Conservation (phyloP, 805 yeast genomes). For the Priceomyces melissophilus region DNA sequence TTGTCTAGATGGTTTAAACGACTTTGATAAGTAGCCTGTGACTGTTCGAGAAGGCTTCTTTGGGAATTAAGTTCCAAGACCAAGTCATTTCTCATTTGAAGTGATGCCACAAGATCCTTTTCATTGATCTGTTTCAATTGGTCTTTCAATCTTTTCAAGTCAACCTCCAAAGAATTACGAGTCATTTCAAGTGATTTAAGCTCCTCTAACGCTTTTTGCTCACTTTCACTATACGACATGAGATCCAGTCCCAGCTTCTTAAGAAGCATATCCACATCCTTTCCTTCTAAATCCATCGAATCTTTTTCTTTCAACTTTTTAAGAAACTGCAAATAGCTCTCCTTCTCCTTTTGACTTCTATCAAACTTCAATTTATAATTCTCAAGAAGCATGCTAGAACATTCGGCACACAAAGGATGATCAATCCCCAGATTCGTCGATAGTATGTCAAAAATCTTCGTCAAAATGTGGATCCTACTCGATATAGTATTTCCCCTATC, state of each 20-base stretch:
- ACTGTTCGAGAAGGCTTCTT: constrained; percentile 54
- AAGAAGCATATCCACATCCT: constrained; percentile 35
- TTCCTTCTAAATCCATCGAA: constrained; percentile 7
- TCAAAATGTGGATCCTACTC: constrained; percentile 49
- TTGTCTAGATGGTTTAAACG: constrained; percentile 66
- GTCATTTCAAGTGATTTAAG: constrained; percentile 39
- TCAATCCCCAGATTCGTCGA: constrained; percentile 71
- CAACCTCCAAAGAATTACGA: constrained; percentile 43
- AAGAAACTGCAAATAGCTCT: constrained; percentile 68
- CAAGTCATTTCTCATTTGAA: constrained; percentile 50
- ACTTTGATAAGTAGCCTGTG: constrained; percentile 59
- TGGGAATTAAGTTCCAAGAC: constrained; percentile 52
- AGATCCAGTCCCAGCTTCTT: constrained; percentile 45
- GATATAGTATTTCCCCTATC: constrained; percentile 34
- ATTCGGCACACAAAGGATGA: constrained; percentile 82
- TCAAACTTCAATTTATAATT: constrained; percentile 69
- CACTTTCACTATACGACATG: constrained; percentile 37
- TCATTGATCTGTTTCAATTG: constrained; percentile 34
- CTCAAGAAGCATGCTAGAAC: constrained; percentile 64
- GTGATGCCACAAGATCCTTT: constrained; percentile 44
- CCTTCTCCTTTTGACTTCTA: constrained; percentile 72
- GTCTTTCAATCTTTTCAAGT: constrained; percentile 43
- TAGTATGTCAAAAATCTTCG: constrained; percentile 66
- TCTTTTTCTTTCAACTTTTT: constrained; percentile 52
- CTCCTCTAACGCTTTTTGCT: constrained; percentile 29